Base-by-base conservation (phyloP, 1,139 yeast genomes). In the Sugiyamaella pinicola region DNA sequence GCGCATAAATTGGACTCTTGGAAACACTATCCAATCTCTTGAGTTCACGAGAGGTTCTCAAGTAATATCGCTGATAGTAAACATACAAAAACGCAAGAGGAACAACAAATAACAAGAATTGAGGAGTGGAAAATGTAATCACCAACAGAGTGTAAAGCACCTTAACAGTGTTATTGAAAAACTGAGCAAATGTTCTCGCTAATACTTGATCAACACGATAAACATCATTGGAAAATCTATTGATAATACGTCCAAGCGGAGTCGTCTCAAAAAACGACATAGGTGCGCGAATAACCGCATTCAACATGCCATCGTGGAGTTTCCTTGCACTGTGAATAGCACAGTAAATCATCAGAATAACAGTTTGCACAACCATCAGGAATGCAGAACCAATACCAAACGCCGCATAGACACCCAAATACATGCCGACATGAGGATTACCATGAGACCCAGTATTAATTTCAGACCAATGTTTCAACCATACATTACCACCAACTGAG, bases 391-490 rank as follows among this genome's bases (percentile, higher is more conserved):
- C 77, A 48, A 89, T 67, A 58, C 98, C 97, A 51, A 91, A 75
- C 12, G 78, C 74, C 56, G 87, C 82, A 68, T 93, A 93, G 47
- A 88, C 75, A 34, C 89, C 86, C 62, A 93, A 76, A 62, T 90
- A 91, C 63, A 73, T 80, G 47, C 74, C 74, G 29, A 87, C 82
- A 56, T 83, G 68, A 2, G 96, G 96, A 67, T 91, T 91, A 54
- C 73, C 74, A 21, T 93, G 95, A 42, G 74, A 68, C 44, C 70
- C 74, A 3, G 90, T 78, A 67, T 93, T 93, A 34, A 86, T 81
- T 67, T 93, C 99, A 8, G 98, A 89, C 99, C 99, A 95, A 68
- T 89, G 91, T 69, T 93, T 93, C 65, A 93, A 81, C 99, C 99
- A 93, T 50, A 93, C 80, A 66, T 85, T 89, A 42, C 91, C 79